Base-by-base conservation (phyloP, 202 grass and related monocot species). In the Elaeis oleifera region DNA sequence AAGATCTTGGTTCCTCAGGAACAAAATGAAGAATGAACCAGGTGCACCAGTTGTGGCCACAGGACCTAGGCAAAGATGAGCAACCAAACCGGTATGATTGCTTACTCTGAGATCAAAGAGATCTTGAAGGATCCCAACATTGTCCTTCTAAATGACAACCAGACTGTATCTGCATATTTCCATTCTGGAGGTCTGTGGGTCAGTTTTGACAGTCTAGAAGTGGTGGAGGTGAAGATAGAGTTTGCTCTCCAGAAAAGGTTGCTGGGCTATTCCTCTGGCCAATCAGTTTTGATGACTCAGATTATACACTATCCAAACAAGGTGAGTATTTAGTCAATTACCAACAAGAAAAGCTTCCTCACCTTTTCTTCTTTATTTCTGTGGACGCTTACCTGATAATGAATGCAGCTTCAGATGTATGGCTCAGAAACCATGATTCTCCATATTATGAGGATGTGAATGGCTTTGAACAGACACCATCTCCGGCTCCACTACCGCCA, bases 211-310 rank as follows among this genome's bases (percentile, higher is more conserved):
- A 67, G 74, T 44, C 76, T 61, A 17, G 73, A 83, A 44, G 84
- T 88, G 3, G 83, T 89, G 22, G 70, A 58, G 11, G 79, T 79
- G 75, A 96, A 96, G 78, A 81, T 96, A 3, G 69, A 52, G 9
- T 96, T 96, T 61, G 84, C 74, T 28, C 69, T 51, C 6, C 58
- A 67, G 0, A 54, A 60, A 8, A 31, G 64, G 3, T 59, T 96
- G 53, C 84, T 68, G n/a, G 92, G 84, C 19, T 96, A 90, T 79
- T 88, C 79, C 66, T 96, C 2, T 96, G 84, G 87, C 87, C 87
- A 6, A 71, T 90, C 18, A 96, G 79, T 71, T 96, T 84, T 23
- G 87, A 96, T 49, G 73, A 96, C n/a, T 71, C 81, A 23, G 79
- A 85, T 60, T 74, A 68, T 78, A 88, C 84, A 3, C n/a, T 85